Percentiles rank a stretch among this genome's conserved stretches.
Evolutionary conservation across 768 basidiomycete species (phyloP).

Genomic region (Butyriboletus loyo): DNA sequence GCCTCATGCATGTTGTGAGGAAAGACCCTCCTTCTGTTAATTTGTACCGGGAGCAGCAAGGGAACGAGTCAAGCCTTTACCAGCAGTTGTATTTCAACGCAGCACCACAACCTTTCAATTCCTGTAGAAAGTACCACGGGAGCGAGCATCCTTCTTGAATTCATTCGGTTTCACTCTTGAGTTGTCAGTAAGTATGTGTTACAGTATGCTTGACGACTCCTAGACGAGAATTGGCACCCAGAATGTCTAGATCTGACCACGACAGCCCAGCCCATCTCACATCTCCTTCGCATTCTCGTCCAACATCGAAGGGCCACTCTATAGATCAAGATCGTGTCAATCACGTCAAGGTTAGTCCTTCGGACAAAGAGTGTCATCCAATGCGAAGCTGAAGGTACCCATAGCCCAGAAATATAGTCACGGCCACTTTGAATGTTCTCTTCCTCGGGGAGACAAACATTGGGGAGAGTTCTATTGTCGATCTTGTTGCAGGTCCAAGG

Average conservation of each 20-base stretch:
- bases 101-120: background rate
- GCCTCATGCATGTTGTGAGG: conserved; percentile 19
- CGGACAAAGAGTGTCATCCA: background rate
- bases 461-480: conserved; percentile 16
- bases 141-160: background rate
- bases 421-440: conserved; percentile 12
- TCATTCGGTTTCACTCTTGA: background rate
- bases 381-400: conserved; percentile 3
- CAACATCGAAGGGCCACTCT: conserved; percentile 11
- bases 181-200: conserved; percentile 9
- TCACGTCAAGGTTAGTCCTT: conserved; percentile 13
- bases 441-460: conserved; percentile 23
- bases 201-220: background rate
- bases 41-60: background rate
- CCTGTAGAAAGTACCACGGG: background rate
- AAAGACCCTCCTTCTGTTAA: background rate
- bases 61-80: background rate
- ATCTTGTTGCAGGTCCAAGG: conserved; percentile 14
- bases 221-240: conserved; percentile 1
- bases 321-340: background rate
- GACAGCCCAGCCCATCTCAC: conserved; percentile 3
- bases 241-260: conserved; percentile 21
- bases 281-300: conserved; percentile 9
- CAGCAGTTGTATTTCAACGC: conserved; percentile 1
- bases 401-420: conserved; percentile 6